Conservation (phyloP, 345 rosid species). For the Populus euphratica region DNA sequence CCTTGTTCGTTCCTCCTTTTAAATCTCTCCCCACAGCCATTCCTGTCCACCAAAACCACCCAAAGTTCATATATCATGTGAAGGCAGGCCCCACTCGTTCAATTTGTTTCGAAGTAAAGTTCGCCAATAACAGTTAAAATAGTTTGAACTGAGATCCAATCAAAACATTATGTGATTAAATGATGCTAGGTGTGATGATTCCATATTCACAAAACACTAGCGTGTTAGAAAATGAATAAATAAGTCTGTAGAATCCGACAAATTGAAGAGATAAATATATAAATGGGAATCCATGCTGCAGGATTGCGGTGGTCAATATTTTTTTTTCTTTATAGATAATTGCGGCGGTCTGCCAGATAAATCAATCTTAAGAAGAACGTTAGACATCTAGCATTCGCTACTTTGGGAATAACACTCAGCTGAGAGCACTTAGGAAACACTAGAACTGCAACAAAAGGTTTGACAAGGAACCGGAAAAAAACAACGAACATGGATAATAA, state of each 20-base stretch:
- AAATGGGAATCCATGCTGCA: neutral
- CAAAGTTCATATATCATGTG: neutral
- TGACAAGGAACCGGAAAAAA: neutral
- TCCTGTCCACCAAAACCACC: conserved; percentile 42
- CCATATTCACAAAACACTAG: neutral
- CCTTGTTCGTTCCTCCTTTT: conserved; percentile 67
- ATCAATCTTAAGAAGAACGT: neutral
- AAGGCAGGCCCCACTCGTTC: neutral
- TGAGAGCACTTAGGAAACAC: neutral
- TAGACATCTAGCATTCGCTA: neutral
- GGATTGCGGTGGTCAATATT: neutral
- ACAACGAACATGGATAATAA: neutral
- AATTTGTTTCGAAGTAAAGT: neutral
- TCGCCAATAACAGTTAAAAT: neutral
- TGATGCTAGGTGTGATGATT: neutral
- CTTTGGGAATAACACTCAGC: neutral
- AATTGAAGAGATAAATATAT: neutral
- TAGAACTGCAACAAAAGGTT: neutral
- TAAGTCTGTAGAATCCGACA: neutral
- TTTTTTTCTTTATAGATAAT: too few relatives aligned
- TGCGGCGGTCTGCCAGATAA: neutral
- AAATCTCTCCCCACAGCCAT: conserved; percentile 97
- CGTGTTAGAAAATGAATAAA: neutral
- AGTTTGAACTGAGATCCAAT: neutral
- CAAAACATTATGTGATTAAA: neutral